Percentiles rank a stretch among this genome's conserved stretches.
Conservation (phyloP, 306 rosid species). For the Carpinus fangiana region DNA sequence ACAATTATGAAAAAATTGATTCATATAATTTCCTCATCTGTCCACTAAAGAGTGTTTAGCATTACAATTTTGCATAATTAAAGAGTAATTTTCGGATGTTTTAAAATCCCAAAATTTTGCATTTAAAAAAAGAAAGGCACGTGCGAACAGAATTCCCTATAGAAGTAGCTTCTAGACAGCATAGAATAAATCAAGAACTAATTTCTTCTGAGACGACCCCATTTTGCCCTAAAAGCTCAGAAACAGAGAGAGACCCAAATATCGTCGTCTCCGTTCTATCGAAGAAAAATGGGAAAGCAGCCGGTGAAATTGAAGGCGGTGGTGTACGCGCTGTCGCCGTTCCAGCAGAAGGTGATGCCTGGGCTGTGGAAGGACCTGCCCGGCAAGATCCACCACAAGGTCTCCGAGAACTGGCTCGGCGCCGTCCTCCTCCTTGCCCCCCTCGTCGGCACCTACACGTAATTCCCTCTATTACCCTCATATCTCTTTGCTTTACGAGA, state of each 20-base stretch:
- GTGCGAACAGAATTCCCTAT: too few species aligned
- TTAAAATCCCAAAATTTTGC: too few species aligned
- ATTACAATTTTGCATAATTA: too few species aligned
- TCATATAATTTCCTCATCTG: too few species aligned
- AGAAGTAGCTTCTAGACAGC: not conserved
- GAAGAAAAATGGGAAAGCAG: constrained; percentile 61
- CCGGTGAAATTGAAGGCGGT: constrained; percentile 77
- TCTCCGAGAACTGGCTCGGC: constrained; percentile 89
- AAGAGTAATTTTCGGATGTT: too few species aligned
- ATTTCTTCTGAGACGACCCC: not conserved
- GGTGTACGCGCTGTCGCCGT: constrained; percentile 76
- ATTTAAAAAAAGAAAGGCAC: too few species aligned
- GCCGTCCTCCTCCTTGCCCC: constrained; percentile 68
- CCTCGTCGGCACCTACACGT: constrained; percentile 62
- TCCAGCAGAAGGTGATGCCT: constrained; percentile 84
- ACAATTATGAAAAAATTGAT: too few species aligned
- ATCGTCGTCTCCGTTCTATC: not conserved
- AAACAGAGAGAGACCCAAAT: not conserved
- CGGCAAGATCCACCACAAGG: constrained; percentile 75
- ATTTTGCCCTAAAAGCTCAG: not conserved
- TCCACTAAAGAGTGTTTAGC: too few species aligned
- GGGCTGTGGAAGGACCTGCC: constrained; percentile 86
- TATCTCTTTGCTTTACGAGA: not conserved
- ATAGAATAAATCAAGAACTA: too few species aligned
- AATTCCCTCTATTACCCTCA: not conserved